phyloP scores from a whole-genome alignment of 2,329 filamentous ascomycete genomes.

The Alternaria sp. region DNA sequence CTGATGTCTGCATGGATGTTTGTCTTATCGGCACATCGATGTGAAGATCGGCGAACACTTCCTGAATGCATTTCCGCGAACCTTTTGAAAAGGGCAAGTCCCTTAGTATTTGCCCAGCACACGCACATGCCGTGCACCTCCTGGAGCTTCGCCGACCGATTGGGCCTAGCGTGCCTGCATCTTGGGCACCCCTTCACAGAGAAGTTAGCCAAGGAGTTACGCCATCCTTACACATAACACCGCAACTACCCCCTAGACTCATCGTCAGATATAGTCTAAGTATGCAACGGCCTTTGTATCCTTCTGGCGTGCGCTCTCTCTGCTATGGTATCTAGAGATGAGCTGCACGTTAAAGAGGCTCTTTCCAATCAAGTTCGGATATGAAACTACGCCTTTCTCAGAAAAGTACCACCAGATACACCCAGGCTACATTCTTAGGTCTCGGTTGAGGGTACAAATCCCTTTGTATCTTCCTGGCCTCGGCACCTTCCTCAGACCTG shows the following conservation, averaged over 20 bases:
- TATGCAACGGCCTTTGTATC: not conserved
- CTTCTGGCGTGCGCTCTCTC: not conserved
- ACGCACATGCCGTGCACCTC: not conserved
- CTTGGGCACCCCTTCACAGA: accelerated
- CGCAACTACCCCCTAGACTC: not conserved
- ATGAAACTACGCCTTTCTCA: not conserved
- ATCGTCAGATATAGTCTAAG: not conserved
- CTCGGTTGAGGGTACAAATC: accelerated
- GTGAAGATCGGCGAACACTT: not conserved
- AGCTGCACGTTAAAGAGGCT: not conserved
- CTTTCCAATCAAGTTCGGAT: not conserved
- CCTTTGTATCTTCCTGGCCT: not conserved
- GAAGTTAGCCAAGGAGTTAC: not conserved
- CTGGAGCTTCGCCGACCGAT: not conserved
- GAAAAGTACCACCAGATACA: not conserved
- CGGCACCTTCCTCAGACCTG: not conserved
- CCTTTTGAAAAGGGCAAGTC: not conserved
- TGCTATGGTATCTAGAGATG: not conserved
- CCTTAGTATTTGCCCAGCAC: not conserved
- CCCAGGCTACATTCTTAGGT: not conserved
- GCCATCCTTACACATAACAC: not conserved
- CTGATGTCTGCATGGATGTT: not conserved
- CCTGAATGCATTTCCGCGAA: accelerated
- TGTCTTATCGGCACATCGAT: not conserved
- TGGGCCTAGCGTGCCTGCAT: not conserved